Conservation (phyloP, 2,329 filamentous ascomycete genomes). For the Penicillium vulpinum region DNA sequence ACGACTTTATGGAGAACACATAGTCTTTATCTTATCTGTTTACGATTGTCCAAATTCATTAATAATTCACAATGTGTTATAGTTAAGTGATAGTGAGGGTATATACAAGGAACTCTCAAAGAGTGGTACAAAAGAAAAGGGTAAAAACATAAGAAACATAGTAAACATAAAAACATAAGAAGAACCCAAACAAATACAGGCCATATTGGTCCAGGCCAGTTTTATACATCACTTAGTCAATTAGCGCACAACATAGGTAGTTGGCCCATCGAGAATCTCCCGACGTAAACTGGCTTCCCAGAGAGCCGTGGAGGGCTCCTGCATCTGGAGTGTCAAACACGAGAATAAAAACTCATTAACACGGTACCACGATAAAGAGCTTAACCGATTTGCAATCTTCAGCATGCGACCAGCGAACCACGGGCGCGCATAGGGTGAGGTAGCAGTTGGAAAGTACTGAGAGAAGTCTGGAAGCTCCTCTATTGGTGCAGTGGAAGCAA, state of each 20-base stretch:
- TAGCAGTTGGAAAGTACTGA: conserved; percentile 28
- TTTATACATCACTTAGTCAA: conserved; percentile 11
- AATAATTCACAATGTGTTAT: not conserved
- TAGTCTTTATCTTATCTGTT: not conserved
- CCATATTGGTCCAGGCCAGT: not conserved
- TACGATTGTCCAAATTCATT: not conserved
- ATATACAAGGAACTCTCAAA: not conserved
- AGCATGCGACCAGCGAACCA: conserved; percentile 45
- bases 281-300: conserved; percentile 38
- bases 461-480: conserved; percentile 26
- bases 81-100: not conserved
- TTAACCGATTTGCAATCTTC: conserved; percentile 41
- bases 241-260: conserved; percentile 35
- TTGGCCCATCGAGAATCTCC: conserved; percentile 41
- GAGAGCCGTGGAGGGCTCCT: conserved; percentile 20
- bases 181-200: not conserved
- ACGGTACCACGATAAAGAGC: conserved; percentile 34
- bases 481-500: not conserved
- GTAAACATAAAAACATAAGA: not conserved
- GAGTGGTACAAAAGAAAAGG: not conserved
- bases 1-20: not conserved
- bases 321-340: conserved; percentile 36
- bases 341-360: conserved; percentile 40
- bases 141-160: not conserved
- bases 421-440: conserved; percentile 33